phyloP scores from a whole-genome alignment of 2,329 filamentous ascomycete genomes.

The Epichloe gansuensis region DNA sequence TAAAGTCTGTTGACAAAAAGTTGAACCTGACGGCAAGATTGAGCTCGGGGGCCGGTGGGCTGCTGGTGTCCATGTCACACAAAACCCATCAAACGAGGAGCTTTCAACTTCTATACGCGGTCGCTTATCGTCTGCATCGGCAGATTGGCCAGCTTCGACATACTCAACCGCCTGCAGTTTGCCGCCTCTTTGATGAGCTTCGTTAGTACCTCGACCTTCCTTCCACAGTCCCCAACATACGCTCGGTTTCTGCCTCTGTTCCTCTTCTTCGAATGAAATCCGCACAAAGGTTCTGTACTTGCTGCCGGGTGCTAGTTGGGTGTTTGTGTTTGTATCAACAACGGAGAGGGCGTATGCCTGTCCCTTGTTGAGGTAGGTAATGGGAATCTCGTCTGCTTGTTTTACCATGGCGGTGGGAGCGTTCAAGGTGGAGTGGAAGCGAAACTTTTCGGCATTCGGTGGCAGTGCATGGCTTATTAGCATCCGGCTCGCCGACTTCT shows the following conservation, averaged over 20 bases:
- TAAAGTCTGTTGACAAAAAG: constrained; percentile 96
- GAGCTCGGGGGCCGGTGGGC: constrained; percentile 58
- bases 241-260: constrained; percentile 73
- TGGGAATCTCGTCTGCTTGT: constrained; percentile 76
- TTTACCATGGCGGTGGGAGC: constrained; percentile 96
- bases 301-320: constrained; percentile 45
- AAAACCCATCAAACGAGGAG: constrained; percentile 88
- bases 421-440: constrained; percentile 81
- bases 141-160: constrained; percentile 54
- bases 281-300: constrained; percentile 84
- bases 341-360: constrained; percentile 85
- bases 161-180: constrained; percentile 93
- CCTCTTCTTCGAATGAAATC: constrained; percentile 95
- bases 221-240: constrained; percentile 89
- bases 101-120: constrained; percentile 59
- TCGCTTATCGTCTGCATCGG: constrained; percentile 51
- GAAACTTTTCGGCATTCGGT: constrained; percentile 58
- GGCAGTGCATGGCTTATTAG: constrained; percentile 35
- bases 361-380: constrained; percentile 97
- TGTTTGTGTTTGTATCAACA: constrained; percentile 57
- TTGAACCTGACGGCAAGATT: constrained; percentile 91
- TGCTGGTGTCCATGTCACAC: constrained; percentile 74
- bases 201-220: constrained; percentile 87
- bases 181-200: constrained; percentile 86
- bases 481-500: constrained; percentile 34